Percentiles rank a stretch among this genome's conserved stretches.
These are phyloP conservation scores for Yamadazyma sp. DNA, from an alignment of 1,139 yeast species.

Conservation along the genomic window DNA sequence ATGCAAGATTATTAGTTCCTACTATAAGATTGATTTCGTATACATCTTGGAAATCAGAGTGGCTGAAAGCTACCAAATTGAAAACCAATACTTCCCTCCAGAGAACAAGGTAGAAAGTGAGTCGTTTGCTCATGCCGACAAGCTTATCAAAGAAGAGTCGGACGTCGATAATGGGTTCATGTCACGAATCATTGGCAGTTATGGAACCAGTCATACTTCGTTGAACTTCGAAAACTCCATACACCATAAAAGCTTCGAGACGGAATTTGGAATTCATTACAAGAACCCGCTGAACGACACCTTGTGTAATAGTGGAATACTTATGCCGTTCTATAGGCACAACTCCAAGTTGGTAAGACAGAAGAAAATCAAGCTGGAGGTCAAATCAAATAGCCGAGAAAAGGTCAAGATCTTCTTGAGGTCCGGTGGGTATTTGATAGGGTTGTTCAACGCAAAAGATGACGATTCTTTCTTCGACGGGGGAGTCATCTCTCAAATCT, in stretches of 20 bases:
- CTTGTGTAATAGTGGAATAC: conserved; percentile 45
- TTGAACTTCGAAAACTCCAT: conserved; percentile 43
- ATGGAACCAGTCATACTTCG: conserved; percentile 32
- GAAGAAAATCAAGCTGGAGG: conserved; percentile 12
- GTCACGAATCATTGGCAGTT: conserved; percentile 51
- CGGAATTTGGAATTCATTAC: conserved; percentile 57
- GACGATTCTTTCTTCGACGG: conserved; percentile 31
- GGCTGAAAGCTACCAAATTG: conserved; percentile 44
- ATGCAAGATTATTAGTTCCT: conserved; percentile 39
- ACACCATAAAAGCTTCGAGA: conserved; percentile 49
- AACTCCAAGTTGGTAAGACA: conserved; percentile 43
- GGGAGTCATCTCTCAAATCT: conserved; percentile 48
- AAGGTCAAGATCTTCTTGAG: conserved; percentile 42
- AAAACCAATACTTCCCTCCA: conserved; percentile 41
- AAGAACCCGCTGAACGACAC: conserved; percentile 24
- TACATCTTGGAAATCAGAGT: conserved; percentile 59
- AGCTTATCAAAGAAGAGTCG: conserved; percentile 27
- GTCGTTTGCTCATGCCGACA: conserved; percentile 36
- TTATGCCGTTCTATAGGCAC: conserved; percentile 52
- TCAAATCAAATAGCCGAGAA: conserved; percentile 17
- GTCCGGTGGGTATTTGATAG: conserved; percentile 60
- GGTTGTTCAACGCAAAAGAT: conserved; percentile 40
- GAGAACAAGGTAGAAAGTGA: conserved; percentile 45
- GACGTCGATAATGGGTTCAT: conserved; percentile 28
- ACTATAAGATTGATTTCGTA: conserved; percentile 47